Percentiles rank a stretch among this genome's conserved stretches.
Conservation (phyloP, 2,329 filamentous ascomycete genomes). For the Alternaria gansuensis region DNA sequence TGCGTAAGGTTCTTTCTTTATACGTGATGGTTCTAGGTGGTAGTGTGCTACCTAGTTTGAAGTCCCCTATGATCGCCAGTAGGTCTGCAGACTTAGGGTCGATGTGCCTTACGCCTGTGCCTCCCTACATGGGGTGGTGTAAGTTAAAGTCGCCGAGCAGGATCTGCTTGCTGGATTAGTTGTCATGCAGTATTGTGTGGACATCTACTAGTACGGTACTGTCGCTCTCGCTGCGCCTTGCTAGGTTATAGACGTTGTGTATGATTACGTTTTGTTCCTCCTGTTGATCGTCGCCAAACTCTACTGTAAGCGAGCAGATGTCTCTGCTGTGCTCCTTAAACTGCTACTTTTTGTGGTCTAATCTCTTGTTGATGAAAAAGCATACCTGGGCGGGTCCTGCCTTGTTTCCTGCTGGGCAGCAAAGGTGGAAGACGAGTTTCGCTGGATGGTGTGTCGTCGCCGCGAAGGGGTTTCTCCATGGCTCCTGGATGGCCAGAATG, state of each 20-base stretch:
- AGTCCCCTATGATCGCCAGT: conserved; percentile 24
- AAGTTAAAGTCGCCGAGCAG: conserved; percentile 26
- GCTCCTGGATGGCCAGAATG: conserved; percentile 36
- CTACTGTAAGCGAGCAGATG: conserved; percentile 25
- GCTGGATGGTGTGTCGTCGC: conserved; percentile 34
- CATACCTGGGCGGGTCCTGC: conserved; percentile 29
- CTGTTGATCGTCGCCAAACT: conserved; percentile 8
- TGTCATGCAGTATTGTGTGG: conserved; percentile 3
- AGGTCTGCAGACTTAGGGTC: conserved; percentile 23
- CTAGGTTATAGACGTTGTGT: conserved; percentile 35
- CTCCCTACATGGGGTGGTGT: conserved; percentile 24
- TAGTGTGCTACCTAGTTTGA: conserved; percentile 18
- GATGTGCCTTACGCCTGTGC: conserved; percentile 14
- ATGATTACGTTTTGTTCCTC: conserved; percentile 15
- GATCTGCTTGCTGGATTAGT: conserved; percentile 18
- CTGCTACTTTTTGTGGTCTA: conserved; percentile 27
- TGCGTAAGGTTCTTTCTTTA: conserved; percentile 17
- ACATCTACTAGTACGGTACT: conserved; percentile 8
- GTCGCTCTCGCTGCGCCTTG: conserved; percentile 13
- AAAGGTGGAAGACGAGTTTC: conserved; percentile 30
- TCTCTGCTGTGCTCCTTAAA: conserved; percentile 28
- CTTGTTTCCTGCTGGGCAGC: conserved; percentile 14
- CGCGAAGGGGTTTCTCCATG: conserved; percentile 3
- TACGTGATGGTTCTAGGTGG: conserved; percentile 21
- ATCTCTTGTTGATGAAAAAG: conserved; percentile 38